Percentiles rank a stretch among this genome's conserved stretches.
Conservation (phyloP, 2,329 filamentous ascomycete species). For the Aureobasidium melanogenum region DNA sequence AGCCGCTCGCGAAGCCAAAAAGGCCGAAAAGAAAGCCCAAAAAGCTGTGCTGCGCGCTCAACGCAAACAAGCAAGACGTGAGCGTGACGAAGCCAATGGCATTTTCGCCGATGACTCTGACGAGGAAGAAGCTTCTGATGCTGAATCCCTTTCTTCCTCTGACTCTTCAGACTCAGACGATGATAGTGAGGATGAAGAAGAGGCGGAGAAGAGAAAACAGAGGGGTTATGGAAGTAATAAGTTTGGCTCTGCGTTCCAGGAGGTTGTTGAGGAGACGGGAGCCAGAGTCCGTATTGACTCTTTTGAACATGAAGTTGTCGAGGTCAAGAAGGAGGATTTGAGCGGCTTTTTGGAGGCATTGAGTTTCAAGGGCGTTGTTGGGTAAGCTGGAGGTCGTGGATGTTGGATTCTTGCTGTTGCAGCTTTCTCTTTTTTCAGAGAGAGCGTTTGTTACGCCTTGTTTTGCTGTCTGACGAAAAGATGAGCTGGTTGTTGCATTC, state of each 20-base stretch:
- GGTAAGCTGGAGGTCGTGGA: slow-evolving; percentile 23
- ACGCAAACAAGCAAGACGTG: slow-evolving; percentile 48
- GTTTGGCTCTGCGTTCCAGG: slow-evolving; percentile 92
- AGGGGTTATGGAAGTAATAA: slow-evolving; percentile 72
- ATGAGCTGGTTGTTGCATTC: too few species aligned
- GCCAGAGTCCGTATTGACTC: slow-evolving; percentile 86
- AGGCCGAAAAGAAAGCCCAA: slow-evolving; percentile 40
- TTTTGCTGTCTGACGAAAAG: too few species aligned
- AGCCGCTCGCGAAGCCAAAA: slow-evolving; percentile 48
- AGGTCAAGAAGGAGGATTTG: slow-evolving; percentile 94
- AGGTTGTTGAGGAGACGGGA: slow-evolving; percentile 85
- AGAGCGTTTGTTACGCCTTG: too few species aligned
- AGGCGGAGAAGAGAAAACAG: slow-evolving; percentile 44
- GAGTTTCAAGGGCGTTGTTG: slow-evolving; percentile 80
- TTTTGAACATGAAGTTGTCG: slow-evolving; percentile 95
- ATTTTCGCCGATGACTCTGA: slow-evolving; percentile 35
- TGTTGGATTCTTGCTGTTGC: too few species aligned
- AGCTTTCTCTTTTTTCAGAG: too few species aligned
- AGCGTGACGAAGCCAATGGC: slow-evolving; percentile 52
- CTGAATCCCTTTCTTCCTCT: slow-evolving; percentile 29
- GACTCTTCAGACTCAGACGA: slow-evolving; percentile 23
- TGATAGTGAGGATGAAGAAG: slow-evolving; percentile 39
- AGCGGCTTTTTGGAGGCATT: slow-evolving; percentile 82
- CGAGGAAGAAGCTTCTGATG: slow-evolving; percentile 27
- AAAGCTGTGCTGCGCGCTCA: slow-evolving; percentile 48